A percentile compares a stretch with the other conserved stretches of the same genome.
Conservation (phyloP, 1,139 yeast species). For the Blastobotrys apis region DNA sequence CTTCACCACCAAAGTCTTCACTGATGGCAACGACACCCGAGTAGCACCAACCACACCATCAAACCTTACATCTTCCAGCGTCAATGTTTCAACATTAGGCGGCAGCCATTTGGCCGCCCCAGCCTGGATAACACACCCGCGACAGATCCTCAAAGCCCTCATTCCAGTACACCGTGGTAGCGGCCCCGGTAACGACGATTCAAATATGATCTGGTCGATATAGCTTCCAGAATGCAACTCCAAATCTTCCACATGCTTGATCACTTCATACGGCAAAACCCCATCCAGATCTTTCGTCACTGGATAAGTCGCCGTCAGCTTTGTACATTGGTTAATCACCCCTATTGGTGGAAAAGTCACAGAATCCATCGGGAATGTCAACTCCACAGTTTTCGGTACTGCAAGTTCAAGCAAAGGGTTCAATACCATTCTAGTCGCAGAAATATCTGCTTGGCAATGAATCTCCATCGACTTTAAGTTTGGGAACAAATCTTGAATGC, state of each 20-base stretch:
- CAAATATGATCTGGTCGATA: background rate
- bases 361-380: background rate
- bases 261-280: background rate
- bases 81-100: background rate
- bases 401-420: conserved; percentile 3
- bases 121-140: background rate
- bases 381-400: conserved; percentile 4
- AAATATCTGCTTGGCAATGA: background rate
- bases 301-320: conserved; percentile 1
- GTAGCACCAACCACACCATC: background rate
- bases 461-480: conserved; percentile 4
- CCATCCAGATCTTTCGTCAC: conserved; percentile 2
- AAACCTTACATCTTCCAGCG: background rate
- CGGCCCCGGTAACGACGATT: background rate
- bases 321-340: background rate
- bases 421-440: background rate
- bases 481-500: conserved; percentile 1
- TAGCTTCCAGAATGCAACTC: background rate
- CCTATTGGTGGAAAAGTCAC: conserved; percentile 2
- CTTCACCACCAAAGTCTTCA: background rate
- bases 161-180: background rate
- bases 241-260: conserved; percentile 1
- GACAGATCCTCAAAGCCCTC: background rate
- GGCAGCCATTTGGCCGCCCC: conserved; percentile 3
- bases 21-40: background rate